Evolutionary conservation across 2,329 filamentous ascomycete genomes (phyloP), one percentile per base, ranked within the genome.

Genomic region (Neurospora sp.): DNA sequence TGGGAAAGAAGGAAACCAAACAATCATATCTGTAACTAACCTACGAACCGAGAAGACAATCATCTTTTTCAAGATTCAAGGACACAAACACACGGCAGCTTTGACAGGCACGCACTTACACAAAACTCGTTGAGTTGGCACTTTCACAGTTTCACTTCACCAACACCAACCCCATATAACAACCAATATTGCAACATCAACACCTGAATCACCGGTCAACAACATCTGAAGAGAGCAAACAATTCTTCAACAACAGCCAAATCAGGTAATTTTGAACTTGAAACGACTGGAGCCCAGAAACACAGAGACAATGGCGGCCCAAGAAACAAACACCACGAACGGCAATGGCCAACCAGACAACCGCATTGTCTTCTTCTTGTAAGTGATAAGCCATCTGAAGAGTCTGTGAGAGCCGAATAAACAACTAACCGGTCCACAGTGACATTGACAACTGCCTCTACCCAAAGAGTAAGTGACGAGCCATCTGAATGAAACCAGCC

Each of bases 381-480:
- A 71, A 79, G 81, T 74, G 8, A 62, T 10, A 62, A 33, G 23
- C 52, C 1, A 62, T n/a, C 52, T n/a, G 52, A 62, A 17, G 23
- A 8, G 12, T n/a, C 28, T 17, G 4, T 62, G 8, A 46, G 19
- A 43, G 0, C 5, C 15, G 17, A 6, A 39, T 38, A 8, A 8
- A 19, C 17, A 6, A 37, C 74, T 80, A 68, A 79, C 69, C 43
- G 5, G 87, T 89, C 79, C 89, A 88, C 80, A 98, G 97, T 78
- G 96, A 99, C 79, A 98, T 99, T 77, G 96, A 99, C 84, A 99
- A 99, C 78, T 99, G 96, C 81, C 87, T 98, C 69, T 98, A 97
- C 77, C 89, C 94, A 0, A 93, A 91, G 81, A 94, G 92, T 93
- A 77, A 80, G 86, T 78, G 8, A 23, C 23, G 6, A 6, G 8